A percentile compares a stretch with the other conserved stretches of the same genome.
phyloP scores from a whole-genome alignment of 805 yeast species.

The Jamesozyma gamospora region DNA sequence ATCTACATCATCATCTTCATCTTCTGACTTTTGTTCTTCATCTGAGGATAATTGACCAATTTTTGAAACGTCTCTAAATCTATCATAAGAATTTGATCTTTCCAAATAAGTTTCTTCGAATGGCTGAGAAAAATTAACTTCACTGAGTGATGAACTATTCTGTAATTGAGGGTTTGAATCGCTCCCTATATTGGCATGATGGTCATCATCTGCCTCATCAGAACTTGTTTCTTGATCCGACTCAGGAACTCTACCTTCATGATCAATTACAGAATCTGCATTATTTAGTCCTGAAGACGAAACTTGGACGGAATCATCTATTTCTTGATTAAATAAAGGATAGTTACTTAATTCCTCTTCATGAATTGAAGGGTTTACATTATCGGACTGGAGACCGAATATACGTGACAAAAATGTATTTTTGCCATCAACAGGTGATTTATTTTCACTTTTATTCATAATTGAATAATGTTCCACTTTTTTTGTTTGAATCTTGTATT shows the following conservation, averaged over 20 bases:
- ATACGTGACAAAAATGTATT: slow-evolving; percentile 28
- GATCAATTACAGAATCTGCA: slow-evolving; percentile 2
- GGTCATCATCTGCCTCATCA: slow-evolving; percentile 15
- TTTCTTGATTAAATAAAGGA: slow-evolving; percentile 4
- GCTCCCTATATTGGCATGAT: neutral
- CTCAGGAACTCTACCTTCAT: slow-evolving; percentile 23
- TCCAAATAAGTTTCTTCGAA: no score
- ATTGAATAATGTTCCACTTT: neutral
- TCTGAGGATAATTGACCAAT: slow-evolving; percentile 34
- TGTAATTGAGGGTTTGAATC: neutral
- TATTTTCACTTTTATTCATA: slow-evolving; percentile 3
- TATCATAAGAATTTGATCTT: no score
- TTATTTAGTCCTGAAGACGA: neutral
- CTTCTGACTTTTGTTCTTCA: slow-evolving; percentile 26
- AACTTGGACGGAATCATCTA: neutral
- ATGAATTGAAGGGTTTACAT: slow-evolving; percentile 19
- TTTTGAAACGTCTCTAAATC: slow-evolving; percentile 7
- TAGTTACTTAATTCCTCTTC: slow-evolving; percentile 23
- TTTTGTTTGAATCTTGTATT: no score
- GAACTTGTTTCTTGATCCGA: slow-evolving; percentile 28
- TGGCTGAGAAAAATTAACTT: neutral
- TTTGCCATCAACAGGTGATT: slow-evolving; percentile 4
- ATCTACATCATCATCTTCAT: slow-evolving; percentile 12
- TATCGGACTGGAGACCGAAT: slow-evolving; percentile 26
- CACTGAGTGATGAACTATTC: neutral